A percentile compares a stretch with the other conserved stretches of the same genome.
Evolutionary conservation across 1,284 basidiomycete species (phyloP).

Genomic region (Ustilago trichophora): DNA sequence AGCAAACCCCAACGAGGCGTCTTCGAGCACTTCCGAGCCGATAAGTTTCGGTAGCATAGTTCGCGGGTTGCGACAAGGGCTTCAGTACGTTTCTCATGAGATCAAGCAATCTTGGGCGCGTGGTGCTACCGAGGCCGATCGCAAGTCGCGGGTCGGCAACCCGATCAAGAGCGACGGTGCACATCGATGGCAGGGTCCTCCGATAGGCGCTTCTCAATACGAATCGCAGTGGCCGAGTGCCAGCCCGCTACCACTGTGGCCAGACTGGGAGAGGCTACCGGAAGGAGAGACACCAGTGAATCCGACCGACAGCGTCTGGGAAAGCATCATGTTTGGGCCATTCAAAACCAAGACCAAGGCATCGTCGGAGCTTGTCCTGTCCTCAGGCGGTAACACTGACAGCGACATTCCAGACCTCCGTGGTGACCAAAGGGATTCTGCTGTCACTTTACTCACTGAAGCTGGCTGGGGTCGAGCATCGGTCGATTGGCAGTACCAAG

Average conservation of each 20-base stretch:
- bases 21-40: not conserved
- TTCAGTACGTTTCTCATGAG: conserved; percentile 7
- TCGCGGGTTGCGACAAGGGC: conserved; percentile 8
- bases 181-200: conserved; percentile 36
- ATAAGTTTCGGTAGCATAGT: not conserved
- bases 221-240: conserved; percentile 43
- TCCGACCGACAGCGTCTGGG: conserved; percentile 37
- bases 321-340: conserved; percentile 53
- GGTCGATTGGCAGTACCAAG: conserved; percentile 32
- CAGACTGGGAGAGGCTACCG: conserved; percentile 52
- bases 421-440: conserved; percentile 9
- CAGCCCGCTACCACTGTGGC: conserved; percentile 44
- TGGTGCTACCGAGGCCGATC: no score
- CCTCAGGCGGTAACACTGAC: not conserved
- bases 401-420: not conserved
- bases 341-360: conserved; percentile 20
- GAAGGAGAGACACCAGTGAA: conserved; percentile 19
- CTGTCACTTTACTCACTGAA: conserved; percentile 40
- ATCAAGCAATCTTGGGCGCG: no score
- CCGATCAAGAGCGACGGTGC: conserved; percentile 11
- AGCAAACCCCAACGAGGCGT: not conserved
- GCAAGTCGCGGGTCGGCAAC: no score
- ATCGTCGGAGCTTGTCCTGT: conserved; percentile 5
- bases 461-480: conserved; percentile 40
- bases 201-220: conserved; percentile 23